Base-by-base conservation (phyloP, 768 basidiomycete species). In the Russula ochroleuca region DNA sequence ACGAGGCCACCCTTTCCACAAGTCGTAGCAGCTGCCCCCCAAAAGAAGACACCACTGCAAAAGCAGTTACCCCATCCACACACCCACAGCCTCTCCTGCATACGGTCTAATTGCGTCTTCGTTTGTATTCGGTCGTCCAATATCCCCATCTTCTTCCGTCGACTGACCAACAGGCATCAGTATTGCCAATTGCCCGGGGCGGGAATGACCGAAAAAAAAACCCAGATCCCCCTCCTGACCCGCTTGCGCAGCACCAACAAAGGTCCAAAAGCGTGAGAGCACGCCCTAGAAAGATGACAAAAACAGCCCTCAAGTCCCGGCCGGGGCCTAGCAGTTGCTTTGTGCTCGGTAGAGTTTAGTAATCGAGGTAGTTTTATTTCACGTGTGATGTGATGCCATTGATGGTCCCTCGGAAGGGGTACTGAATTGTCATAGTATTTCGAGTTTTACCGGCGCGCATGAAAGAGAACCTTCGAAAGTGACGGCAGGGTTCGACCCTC, bases 161-260 rank as follows among this genome's bases (percentile, higher is more conserved):
- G n/a, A 19, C 19, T 0, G 15, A 41, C 38, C 17, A 15, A 49
- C 48, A 15, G 14, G 14, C 11, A 51, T 31, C 49, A 17, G 17
- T 51, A 31, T 51, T 51, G 28, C 49, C 49, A 51, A 51, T 51
- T 51, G 28, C 49, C 49, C 31, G 28, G 31, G 28, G 49, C 25
- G 45, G 45, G 45, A 21, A 47, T 23, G 45, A 21, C 45, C 45
- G 21, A 47, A 47, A 23, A 45, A 45, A 9, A 21, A 11, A 15
- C 28, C 28, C 28, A 28, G 7, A 15, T 19, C 17, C 17, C 19
- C 43, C 10, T 21, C 43, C 43, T 45, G n/a, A n/a, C 10, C 10
- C 9, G 19, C 43, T 45, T 47, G 11, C 45, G 11, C 45, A 21
- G 45, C 45, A n/a, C 19, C 43, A n/a, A n/a, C n/a, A n/a, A n/a